Evolutionary conservation across 805 yeast species (phyloP).

Genomic region (Citeromyces matritensis): DNA sequence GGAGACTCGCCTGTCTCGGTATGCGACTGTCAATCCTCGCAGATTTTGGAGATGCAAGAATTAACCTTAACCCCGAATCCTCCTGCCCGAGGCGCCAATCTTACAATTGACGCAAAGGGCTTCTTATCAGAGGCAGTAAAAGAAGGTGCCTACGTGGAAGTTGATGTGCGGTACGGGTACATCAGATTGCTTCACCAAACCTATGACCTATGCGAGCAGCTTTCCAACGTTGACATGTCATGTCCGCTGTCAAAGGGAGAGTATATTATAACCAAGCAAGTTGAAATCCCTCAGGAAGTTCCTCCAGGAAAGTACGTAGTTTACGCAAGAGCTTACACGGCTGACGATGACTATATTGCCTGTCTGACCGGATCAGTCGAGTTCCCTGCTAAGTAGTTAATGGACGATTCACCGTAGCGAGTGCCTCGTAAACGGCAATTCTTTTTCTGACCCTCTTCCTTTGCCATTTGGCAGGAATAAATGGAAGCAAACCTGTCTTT

Average conservation of each 20-base stretch:
- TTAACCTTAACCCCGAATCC: conserved; percentile 73
- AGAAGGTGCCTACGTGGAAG: conserved; percentile 91
- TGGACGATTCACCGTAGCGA: no score
- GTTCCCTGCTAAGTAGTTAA: conserved; percentile 9
- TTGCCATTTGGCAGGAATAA: conserved; percentile 49
- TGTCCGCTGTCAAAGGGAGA: conserved; percentile 73
- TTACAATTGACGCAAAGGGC: conserved; percentile 72
- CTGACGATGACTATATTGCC: conserved; percentile 66
- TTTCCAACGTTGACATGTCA: conserved; percentile 65
- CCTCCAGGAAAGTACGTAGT: conserved; percentile 93
- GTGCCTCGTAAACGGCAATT: conserved; percentile 3
- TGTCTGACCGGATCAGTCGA: conserved; percentile 68
- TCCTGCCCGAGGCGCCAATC: conserved; percentile 71
- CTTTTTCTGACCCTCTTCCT: conserved; percentile 31
- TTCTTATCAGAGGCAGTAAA: conserved; percentile 32
- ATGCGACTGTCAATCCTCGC: conserved; percentile 56
- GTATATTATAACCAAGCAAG: conserved; percentile 50
- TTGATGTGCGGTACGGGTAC: conserved; percentile 85
- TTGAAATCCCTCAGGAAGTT: conserved; percentile 79
- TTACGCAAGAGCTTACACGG: conserved; percentile 79
- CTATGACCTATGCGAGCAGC: conserved; percentile 84
- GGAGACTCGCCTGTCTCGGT: conserved; percentile 78
- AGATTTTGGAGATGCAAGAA: conserved; percentile 43
- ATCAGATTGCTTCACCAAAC: conserved; percentile 79
- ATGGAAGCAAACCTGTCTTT: conserved; percentile 40